A percentile compares a stretch with the other conserved stretches of the same genome.
phyloP scores from a whole-genome alignment of 805 yeast species.

The Candida yuanshanica region DNA sequence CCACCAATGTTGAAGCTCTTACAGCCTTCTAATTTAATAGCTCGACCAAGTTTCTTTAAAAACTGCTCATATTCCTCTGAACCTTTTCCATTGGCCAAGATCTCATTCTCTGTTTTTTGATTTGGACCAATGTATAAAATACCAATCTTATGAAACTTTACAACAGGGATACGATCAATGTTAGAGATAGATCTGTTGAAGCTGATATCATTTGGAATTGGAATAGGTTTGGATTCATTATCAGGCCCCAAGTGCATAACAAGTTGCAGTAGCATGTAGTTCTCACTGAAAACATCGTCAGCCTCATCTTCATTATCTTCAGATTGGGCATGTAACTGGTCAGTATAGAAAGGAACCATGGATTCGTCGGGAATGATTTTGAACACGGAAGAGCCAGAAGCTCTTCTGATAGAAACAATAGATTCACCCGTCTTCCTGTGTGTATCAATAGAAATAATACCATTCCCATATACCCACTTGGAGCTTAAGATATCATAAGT shows the following conservation, averaged over 20 bases:
- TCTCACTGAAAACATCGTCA: slow-evolving; percentile 33
- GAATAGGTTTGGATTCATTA: slow-evolving; percentile 36
- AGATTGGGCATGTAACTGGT: slow-evolving; percentile 17
- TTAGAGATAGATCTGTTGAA: slow-evolving; percentile 49
- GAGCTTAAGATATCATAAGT: slow-evolving; percentile 21
- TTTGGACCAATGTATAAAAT: slow-evolving; percentile 66
- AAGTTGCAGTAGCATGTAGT: slow-evolving; percentile 46
- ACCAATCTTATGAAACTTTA: slow-evolving; percentile 75
- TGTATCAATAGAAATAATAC: slow-evolving; percentile 53
- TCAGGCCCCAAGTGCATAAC: slow-evolving; percentile 36
- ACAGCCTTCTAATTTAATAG: slow-evolving; percentile 53
- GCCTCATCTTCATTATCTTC: slow-evolving; percentile 26
- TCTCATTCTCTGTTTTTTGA: slow-evolving; percentile 58
- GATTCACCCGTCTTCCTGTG: slow-evolving; percentile 46
- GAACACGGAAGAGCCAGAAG: slow-evolving; percentile 57
- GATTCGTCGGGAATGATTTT: slow-evolving; percentile 36
- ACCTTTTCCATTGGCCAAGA: slow-evolving; percentile 59
- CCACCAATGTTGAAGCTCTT: slow-evolving; percentile 67
- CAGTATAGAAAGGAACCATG: slow-evolving; percentile 27
- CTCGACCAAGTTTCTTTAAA: slow-evolving; percentile 50
- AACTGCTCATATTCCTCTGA: slow-evolving; percentile 58
- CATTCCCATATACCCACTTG: slow-evolving; percentile 58
- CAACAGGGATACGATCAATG: slow-evolving; percentile 72
- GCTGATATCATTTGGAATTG: slow-evolving; percentile 43
- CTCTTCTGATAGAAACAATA: slow-evolving; percentile 48